phyloP scores from a whole-genome alignment of 495 filamentous ascomycete genomes.

The Xylaria sp. region DNA sequence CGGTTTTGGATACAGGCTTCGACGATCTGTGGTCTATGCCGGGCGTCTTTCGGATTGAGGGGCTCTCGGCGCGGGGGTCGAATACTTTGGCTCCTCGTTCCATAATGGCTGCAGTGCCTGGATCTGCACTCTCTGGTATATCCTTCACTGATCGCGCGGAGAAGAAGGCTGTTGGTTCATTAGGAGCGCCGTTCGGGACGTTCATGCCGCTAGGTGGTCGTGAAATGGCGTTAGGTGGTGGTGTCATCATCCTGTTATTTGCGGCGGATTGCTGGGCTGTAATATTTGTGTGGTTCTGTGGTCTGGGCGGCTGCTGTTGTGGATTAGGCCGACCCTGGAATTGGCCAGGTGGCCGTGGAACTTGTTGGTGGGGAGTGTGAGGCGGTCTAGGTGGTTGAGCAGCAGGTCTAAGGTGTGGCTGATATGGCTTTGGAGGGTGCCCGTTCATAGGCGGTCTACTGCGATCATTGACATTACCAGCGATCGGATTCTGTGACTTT shows the following conservation, averaged over 20 bases:
- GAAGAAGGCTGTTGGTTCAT: constrained; percentile 69
- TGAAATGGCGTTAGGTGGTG: constrained; percentile 30
- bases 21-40: constrained; percentile 84
- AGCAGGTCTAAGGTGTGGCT: constrained; percentile 44
- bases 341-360: constrained; percentile 35
- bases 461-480: constrained; percentile 38
- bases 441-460: constrained; percentile 37
- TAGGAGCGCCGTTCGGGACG: constrained; percentile 32
- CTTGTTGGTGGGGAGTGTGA: constrained; percentile 48
- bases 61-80: constrained; percentile 82
- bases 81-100: constrained; percentile 64
- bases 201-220: constrained; percentile 21
- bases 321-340: constrained; percentile 40
- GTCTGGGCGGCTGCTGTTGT: constrained; percentile 36
- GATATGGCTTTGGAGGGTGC: constrained; percentile 39
- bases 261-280: constrained; percentile 36
- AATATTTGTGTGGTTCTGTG: constrained; percentile 46
- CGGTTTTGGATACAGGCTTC: constrained; percentile 63
- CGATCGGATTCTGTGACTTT: constrained; percentile 30
- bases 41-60: constrained; percentile 86
- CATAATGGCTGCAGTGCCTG: constrained; percentile 42
- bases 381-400: constrained; percentile 40
- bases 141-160: constrained; percentile 71
- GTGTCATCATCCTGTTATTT: constrained; percentile 37
- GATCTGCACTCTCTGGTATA: constrained; percentile 43